phyloP scores from a whole-genome alignment of 1,284 basidiomycete species.

The Austroboletus novae-zelandiae region DNA sequence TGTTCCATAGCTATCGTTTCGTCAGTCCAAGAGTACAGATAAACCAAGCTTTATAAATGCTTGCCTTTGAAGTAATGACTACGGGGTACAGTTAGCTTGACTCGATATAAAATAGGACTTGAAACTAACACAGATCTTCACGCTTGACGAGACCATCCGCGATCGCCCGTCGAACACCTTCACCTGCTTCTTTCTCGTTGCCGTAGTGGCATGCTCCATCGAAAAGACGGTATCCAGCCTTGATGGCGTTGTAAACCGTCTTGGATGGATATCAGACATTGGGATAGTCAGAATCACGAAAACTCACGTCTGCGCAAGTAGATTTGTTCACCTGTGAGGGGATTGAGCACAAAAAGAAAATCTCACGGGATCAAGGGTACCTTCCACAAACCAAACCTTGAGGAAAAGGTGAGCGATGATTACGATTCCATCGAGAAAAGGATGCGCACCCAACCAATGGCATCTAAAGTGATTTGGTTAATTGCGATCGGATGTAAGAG shows the following conservation, averaged over 20 bases:
- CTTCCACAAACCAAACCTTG: slow-evolving; percentile 73
- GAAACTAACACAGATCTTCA: slow-evolving; percentile 70
- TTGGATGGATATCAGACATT: slow-evolving; percentile 21
- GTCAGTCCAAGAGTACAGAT: slow-evolving; percentile 2
- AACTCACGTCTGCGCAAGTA: slow-evolving; percentile 56
- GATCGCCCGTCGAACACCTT: slow-evolving; percentile 72
- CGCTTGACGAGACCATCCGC: slow-evolving; percentile 70
- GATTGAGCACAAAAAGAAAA: slow-evolving; percentile 2
- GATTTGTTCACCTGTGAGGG: slow-evolving; percentile 50
- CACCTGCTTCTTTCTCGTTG: slow-evolving; percentile 87
- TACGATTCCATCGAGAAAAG: neutral
- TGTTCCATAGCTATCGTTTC: slow-evolving; percentile 70
- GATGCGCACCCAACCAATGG: slow-evolving; percentile 32
- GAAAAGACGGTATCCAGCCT: slow-evolving; percentile 76
- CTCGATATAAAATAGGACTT: neutral
- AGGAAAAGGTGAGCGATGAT: neutral
- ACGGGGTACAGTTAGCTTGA: slow-evolving; percentile 4
- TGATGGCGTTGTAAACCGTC: slow-evolving; percentile 71
- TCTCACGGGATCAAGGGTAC: slow-evolving; percentile 28
- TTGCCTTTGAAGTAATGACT: slow-evolving; percentile 70
- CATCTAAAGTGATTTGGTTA: slow-evolving; percentile 19
- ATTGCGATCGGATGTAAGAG: slow-evolving; percentile 1
- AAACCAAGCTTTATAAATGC: slow-evolving; percentile 4
- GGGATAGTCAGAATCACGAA: neutral
- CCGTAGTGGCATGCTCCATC: slow-evolving; percentile 82